Evolutionary conservation across 306 rosid species (phyloP), one percentile per base, ranked within the genome.

Genomic region (Quercus glauca): DNA sequence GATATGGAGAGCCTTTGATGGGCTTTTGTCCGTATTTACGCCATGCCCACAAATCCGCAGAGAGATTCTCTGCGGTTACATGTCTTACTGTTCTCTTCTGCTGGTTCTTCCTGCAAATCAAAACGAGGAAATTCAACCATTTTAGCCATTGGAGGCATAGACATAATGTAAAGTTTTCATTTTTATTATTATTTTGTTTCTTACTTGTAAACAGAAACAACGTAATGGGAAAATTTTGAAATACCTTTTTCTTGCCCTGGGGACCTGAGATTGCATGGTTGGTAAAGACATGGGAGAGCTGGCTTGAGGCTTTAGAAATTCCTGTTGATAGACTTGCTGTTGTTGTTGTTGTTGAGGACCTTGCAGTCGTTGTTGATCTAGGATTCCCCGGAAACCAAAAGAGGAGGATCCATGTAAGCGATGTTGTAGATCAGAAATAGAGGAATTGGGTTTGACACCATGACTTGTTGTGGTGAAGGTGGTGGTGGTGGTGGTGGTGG

Each of bases 1-100:
- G 95, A 78, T 89, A 80, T 29, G 97, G 92, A 77, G 97, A 89
- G 9, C 97, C 97, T 63, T 92, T 92, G 75, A 92, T 90, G 53
- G 92, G 92, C 82, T 92, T 92, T 72, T 87, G 93, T 29, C 95
- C 97, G 75, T 92, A 92, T 69, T 92, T 92, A 25, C 97, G 84
- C 97, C 98, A 94, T 15, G 96, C 92, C 98, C 98, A 92, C 52
- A 85, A 51, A 85, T 94, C 98, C 2, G 90, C 18, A 2, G 89
- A 83, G 65, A 94, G 87, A 67, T 92, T 89, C 6, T 89, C 91
- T 0, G 83, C 85, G 2, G 86, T 80, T 55, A 90, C 88, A 73
- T 84, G 88, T 78, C 89, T 75, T 2, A 89, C 91, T 68, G 57
- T 70, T 75, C 73, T 90, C 83, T 86, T 84, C 65, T 77, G 89